These are phyloP conservation scores for Kurtzmaniella natalensis DNA, from an alignment of 1,139 yeast genomes.

Conservation along the genomic window DNA sequence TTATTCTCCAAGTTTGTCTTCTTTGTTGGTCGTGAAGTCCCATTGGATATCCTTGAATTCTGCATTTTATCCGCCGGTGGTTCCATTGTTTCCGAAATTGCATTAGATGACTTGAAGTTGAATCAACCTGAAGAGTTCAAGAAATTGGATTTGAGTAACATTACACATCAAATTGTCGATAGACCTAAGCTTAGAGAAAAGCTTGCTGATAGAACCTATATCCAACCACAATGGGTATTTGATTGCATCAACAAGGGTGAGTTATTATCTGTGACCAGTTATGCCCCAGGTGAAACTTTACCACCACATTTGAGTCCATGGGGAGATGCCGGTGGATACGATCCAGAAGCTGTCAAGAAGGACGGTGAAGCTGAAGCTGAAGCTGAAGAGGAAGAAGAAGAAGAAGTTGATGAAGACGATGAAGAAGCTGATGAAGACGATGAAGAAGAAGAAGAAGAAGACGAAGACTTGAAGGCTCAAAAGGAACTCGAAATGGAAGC, in stretches of 20 bases:
- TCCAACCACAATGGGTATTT: slow-evolving; percentile 98
- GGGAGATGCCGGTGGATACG: slow-evolving; percentile 92
- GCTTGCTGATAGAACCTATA: slow-evolving; percentile 87
- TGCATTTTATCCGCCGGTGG: slow-evolving; percentile 88
- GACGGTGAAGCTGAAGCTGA: slow-evolving; percentile 33
- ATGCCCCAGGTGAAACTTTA: slow-evolving; percentile 90
- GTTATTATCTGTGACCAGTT: slow-evolving; percentile 70
- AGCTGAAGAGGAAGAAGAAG: slow-evolving; percentile 49
- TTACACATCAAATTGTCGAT: slow-evolving; percentile 93
- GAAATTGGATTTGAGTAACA: slow-evolving; percentile 56
- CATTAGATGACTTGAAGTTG: slow-evolving; percentile 66
- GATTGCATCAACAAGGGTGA: slow-evolving; percentile 81
- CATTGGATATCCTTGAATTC: slow-evolving; percentile 86
- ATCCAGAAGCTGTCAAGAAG: slow-evolving; percentile 61
- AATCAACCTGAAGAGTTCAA: slow-evolving; percentile 36
- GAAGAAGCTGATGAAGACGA: slow-evolving; percentile 46
- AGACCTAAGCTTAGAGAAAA: slow-evolving; percentile 76
- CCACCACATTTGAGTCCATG: slow-evolving; percentile 99
- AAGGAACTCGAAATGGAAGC: slow-evolving; percentile 90
- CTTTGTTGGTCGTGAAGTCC: slow-evolving; percentile 92
- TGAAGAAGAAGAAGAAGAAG: slow-evolving; percentile 46
- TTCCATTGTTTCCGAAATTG: slow-evolving; percentile 76
- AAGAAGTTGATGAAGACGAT: slow-evolving; percentile 45
- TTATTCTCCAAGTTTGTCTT: slow-evolving; percentile 75
- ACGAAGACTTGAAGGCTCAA: slow-evolving; percentile 64